phyloP scores from a whole-genome alignment of 495 filamentous ascomycete genomes.

The Lasiosphaeris hirsuta region DNA sequence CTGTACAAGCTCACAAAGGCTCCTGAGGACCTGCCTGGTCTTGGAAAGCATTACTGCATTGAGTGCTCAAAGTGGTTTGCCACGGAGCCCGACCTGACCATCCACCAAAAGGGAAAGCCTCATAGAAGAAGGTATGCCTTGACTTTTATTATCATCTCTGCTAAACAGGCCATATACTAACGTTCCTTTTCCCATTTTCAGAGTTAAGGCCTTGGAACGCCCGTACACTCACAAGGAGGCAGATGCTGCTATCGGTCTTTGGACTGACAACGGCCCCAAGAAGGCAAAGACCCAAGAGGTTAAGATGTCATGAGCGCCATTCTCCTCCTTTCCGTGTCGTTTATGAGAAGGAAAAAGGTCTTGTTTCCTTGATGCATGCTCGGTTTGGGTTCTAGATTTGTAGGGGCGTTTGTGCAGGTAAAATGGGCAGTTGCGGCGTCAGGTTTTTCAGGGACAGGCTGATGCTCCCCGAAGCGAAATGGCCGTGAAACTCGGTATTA shows the following conservation, averaged over 20 bases:
- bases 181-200: slow-evolving; percentile 27
- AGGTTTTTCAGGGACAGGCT: slow-evolving; percentile 1
- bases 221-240: slow-evolving; percentile 84
- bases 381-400: background rate
- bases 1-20: slow-evolving; percentile 76
- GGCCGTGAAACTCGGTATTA: no score
- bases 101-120: slow-evolving; percentile 80
- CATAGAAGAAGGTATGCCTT: slow-evolving; percentile 78
- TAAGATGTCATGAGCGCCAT: slow-evolving; percentile 22
- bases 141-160: background rate
- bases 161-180: background rate
- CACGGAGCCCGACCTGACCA: slow-evolving; percentile 69
- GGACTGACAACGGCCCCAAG: slow-evolving; percentile 28
- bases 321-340: background rate
- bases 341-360: background rate
- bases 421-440: background rate
- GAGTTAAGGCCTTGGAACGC: slow-evolving; percentile 74
- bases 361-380: background rate
- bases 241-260: slow-evolving; percentile 68
- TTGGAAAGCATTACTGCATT: slow-evolving; percentile 82
- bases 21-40: slow-evolving; percentile 77
- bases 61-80: slow-evolving; percentile 97
- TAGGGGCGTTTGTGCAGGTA: slow-evolving; percentile 1
- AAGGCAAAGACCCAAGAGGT: slow-evolving; percentile 24
- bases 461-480: no score